Evolutionary conservation across 164 flowering plant species (phyloP), one percentile per base, ranked within the genome.

Genomic region (Platanus orientalis): DNA sequence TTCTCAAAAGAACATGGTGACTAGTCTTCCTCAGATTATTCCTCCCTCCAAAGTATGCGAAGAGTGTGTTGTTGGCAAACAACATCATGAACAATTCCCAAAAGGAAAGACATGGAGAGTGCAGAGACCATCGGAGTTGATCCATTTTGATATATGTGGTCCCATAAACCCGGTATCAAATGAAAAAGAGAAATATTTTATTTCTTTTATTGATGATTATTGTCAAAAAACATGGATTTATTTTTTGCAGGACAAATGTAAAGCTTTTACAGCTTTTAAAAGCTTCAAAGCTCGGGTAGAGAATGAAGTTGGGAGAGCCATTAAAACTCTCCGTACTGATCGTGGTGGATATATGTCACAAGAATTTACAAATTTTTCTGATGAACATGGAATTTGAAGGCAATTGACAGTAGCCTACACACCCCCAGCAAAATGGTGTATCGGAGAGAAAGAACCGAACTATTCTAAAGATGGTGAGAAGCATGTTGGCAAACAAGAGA

Each of bases 51-150:
- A n/a, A 32, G 36, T 32, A 9, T n/a, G n/a, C n/a, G n/a, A 32
- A 32, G 36, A 32, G 36, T 32, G 9, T 32, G 63, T 45, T 60
- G 63, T 50, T 19, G 17, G 40, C 30, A 61, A 47, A 49, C 56
- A 61, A 48, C 55, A 61, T 50, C 42, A 42, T 49, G 40, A 48
- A 6, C 39, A 23, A n/a, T 61, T 61, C 11, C 40, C 52, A 9
- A 28, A 61, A 61, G 44, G 55, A 1, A 60, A 61, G 25, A 25
- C 54, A 30, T 48, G 40, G 54, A 61, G 64, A 61, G 64, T 23
- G 6, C 0, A 48, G 32, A 30, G 11, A 23, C 14, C 16, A 29
- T 21, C 28, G 9, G 44, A 61, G 40, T 11, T 61, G 55, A 23
- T 61, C 9, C 64, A 45, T 21, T 61, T 25, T 16, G 44, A 61